Evolutionary conservation across 176 grass and related monocot species (phyloP).

Genomic region (Oryza officinalis): DNA sequence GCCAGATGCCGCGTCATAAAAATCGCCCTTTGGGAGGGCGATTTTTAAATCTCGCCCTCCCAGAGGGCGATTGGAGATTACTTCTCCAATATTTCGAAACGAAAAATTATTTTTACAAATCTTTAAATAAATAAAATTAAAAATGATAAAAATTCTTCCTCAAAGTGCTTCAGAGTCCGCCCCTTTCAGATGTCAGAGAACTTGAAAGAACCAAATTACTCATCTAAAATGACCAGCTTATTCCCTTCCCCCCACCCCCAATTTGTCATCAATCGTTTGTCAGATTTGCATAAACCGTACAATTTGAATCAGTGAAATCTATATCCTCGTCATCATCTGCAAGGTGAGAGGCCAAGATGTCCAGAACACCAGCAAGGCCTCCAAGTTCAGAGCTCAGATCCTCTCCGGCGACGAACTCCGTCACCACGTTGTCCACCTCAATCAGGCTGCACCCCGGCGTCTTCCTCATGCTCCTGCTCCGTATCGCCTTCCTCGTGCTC

Average conservation of each 20-base stretch:
- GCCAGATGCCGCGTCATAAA: no score
- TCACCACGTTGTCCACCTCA: conserved; percentile 63
- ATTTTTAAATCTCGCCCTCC: no score
- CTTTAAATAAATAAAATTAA: no score
- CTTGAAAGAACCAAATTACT: not conserved
- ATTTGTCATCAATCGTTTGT: not conserved
- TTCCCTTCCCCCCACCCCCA: no score
- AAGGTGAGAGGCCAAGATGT: conserved; percentile 42
- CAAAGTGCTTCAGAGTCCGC: not conserved
- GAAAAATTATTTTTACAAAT: no score
- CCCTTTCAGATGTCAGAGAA: not conserved
- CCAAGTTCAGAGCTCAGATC: conserved; percentile 45
- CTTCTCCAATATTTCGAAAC: no score
- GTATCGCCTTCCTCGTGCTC: conserved; percentile 46
- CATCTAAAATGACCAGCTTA: not conserved
- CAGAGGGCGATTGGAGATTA: no score
- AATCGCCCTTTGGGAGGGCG: no score
- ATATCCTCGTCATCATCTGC: not conserved
- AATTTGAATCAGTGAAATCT: not conserved
- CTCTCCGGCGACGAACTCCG: conserved; percentile 56
- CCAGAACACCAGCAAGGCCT: conserved; percentile 35
- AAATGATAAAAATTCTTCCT: no score
- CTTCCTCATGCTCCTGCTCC: conserved; percentile 57
- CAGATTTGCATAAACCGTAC: not conserved
- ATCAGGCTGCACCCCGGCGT: conserved; percentile 67